A percentile compares a stretch with the other conserved stretches of the same genome.
Conservation (phyloP, 2,329 filamentous ascomycete genomes). For the Verticillium longisporum region DNA sequence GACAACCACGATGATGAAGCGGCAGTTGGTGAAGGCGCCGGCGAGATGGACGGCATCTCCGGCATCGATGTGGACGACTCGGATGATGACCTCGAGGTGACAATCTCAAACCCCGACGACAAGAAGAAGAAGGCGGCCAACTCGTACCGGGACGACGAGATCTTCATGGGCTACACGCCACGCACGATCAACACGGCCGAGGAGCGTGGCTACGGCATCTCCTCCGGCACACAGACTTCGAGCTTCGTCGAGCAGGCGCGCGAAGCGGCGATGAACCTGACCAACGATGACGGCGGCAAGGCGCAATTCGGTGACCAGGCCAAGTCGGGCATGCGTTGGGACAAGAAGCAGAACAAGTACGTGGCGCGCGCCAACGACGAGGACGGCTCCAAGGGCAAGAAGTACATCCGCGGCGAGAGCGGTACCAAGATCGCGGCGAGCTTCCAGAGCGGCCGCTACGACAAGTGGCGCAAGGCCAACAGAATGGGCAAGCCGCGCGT, state of each 20-base stretch:
- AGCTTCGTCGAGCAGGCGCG: slow-evolving; percentile 88
- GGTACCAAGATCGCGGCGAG: slow-evolving; percentile 93
- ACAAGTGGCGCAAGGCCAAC: slow-evolving; percentile 84
- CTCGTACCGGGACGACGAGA: slow-evolving; percentile 59
- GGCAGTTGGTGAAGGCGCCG: slow-evolving; percentile 14
- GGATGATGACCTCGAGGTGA: slow-evolving; percentile 63
- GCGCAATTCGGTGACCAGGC: slow-evolving; percentile 67
- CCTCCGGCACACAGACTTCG: slow-evolving; percentile 66
- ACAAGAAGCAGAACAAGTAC: slow-evolving; percentile 95
- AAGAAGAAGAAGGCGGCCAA: slow-evolving; percentile 36
- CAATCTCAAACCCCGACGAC: slow-evolving; percentile 54
- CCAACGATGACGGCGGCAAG: slow-evolving; percentile 77
- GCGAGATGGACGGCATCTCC: slow-evolving; percentile 15
- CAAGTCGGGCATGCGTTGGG: slow-evolving; percentile 77
- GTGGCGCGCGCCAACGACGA: slow-evolving; percentile 88
- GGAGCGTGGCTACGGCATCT: slow-evolving; percentile 88
- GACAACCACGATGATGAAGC: slow-evolving; percentile 29
- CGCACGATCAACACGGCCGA: slow-evolving; percentile 74
- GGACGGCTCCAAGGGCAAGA: slow-evolving; percentile 69
- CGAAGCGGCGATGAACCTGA: slow-evolving; percentile 84
- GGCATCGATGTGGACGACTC: slow-evolving; percentile 39
- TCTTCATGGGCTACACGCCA: slow-evolving; percentile 96
- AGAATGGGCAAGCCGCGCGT: slow-evolving; percentile 70
- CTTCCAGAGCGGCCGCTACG: slow-evolving; percentile 90
- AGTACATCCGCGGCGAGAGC: slow-evolving; percentile 79